These are phyloP conservation scores for Tagetes erecta DNA, from an alignment of 129 eudicot species.

Conservation along the genomic window DNA sequence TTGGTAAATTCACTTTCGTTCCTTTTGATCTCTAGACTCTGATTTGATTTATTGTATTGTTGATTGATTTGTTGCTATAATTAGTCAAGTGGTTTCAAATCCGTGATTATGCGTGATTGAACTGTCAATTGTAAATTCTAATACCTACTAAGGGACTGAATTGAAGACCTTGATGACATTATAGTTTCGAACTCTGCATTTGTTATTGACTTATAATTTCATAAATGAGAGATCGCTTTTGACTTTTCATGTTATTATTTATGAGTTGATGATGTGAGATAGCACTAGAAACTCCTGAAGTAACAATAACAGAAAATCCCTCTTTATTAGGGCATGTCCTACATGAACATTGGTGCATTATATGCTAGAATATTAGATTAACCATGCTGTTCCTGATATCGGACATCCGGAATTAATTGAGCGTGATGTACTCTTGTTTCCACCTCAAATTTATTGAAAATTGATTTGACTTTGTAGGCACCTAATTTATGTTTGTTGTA, in stretches of 20 bases:
- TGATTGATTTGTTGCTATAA: background rate
- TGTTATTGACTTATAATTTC: constrained; percentile 7
- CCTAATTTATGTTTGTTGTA: constrained; percentile 15
- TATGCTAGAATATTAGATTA: background rate
- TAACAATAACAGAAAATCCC: background rate
- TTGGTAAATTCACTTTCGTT: constrained; percentile 52
- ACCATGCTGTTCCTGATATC: background rate
- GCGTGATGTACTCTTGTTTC: constrained; percentile 11
- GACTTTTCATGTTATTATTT: background rate
- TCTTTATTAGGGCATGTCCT: background rate
- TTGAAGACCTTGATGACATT: background rate
- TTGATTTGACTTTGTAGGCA: background rate
- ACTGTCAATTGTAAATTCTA: background rate
- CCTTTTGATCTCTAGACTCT: background rate
- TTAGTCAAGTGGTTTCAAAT: background rate
- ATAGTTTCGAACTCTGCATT: background rate
- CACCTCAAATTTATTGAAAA: constrained; percentile 6
- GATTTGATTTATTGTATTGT: background rate
- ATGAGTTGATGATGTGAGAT: constrained; percentile 16
- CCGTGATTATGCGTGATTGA: constrained; percentile 7
- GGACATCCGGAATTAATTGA: background rate
- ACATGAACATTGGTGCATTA: background rate
- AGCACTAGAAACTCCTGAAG: background rate
- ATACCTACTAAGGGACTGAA: background rate
- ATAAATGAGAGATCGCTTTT: constrained; percentile 1